phyloP scores from a whole-genome alignment of 2,329 filamentous ascomycete genomes.

The Plenodomus biglobosus region DNA sequence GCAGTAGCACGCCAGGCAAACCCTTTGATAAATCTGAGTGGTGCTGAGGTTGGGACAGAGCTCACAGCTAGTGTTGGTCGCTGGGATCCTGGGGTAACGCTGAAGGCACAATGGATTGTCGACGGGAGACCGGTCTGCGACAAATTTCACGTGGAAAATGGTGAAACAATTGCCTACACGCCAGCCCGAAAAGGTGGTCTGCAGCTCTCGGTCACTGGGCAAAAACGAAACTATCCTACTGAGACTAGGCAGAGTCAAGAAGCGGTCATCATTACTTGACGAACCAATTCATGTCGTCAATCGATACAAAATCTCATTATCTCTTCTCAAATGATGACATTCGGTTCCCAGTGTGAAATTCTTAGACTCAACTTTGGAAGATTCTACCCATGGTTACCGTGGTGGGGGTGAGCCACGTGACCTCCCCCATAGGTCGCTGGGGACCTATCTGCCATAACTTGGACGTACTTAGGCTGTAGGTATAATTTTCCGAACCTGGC shows the following conservation, averaged over 20 bases:
- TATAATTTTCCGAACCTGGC: no score
- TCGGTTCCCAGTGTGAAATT: no score
- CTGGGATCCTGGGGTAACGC: slow-evolving; percentile 43
- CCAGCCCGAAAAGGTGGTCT: slow-evolving; percentile 12
- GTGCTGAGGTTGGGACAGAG: slow-evolving; percentile 5
- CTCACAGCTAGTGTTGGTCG: slow-evolving; percentile 29
- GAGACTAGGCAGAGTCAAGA: slow-evolving; percentile 24
- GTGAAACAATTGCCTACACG: slow-evolving; percentile 17
- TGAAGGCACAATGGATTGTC: slow-evolving; percentile 40
- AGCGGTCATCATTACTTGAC: neutral
- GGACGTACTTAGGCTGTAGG: no score
- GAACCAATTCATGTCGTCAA: neutral
- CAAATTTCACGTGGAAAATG: slow-evolving; percentile 28
- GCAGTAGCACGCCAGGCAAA: slow-evolving; percentile 37
- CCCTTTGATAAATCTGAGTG: slow-evolving; percentile 20
- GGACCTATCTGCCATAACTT: no score
- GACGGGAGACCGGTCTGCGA: slow-evolving; percentile 25
- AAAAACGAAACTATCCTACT: slow-evolving; percentile 24
- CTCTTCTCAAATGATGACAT: no score
- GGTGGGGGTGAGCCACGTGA: no score
- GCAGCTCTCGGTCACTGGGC: slow-evolving; percentile 20
- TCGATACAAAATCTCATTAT: no score
- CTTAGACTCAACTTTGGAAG: no score
- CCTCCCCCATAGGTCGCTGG: no score
- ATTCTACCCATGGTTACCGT: no score